Conservation (phyloP, 176 grass and related monocot species). For the Triticum timopheevii region DNA sequence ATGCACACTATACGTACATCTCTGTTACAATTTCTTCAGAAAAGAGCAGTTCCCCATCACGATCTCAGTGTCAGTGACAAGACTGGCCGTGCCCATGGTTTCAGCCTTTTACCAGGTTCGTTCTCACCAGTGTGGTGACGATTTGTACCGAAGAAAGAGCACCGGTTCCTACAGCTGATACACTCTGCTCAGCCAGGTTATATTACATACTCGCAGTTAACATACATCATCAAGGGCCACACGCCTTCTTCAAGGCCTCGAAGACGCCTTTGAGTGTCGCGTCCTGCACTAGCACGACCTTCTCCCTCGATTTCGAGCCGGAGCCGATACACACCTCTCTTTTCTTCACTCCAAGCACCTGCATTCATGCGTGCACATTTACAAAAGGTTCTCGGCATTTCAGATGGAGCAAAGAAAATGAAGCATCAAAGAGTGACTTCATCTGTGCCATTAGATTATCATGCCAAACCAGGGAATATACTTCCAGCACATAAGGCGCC, state of each 20-base stretch:
- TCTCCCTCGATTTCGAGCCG: slow-evolving; percentile 94
- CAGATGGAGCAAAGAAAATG: background rate
- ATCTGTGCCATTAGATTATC: background rate
- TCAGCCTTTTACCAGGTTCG: background rate
- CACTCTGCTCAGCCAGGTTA: background rate
- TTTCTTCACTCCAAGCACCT: slow-evolving; percentile 92
- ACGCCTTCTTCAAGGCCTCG: slow-evolving; percentile 73
- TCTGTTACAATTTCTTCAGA: background rate
- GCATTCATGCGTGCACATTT: background rate
- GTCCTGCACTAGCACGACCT: slow-evolving; percentile 78
- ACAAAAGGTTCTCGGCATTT: background rate
- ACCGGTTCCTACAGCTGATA: background rate
- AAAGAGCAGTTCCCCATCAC: background rate
- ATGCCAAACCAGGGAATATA: background rate
- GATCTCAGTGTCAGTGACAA: background rate
- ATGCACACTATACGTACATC: background rate
- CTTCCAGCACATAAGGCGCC: background rate
- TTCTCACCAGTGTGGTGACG: rapidly evolving
- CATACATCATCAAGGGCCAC: slow-evolving; percentile 41
- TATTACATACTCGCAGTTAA: background rate
- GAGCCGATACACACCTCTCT: slow-evolving; percentile 83
- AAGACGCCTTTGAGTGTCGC: slow-evolving; percentile 59
- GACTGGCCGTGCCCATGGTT: background rate
- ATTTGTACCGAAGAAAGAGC: background rate
- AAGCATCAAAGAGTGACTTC: background rate